Percentiles rank a stretch among this genome's conserved stretches.
Evolutionary conservation across 2,329 filamentous ascomycete species (phyloP).

Genomic region (Annulohypoxylon truncatum): DNA sequence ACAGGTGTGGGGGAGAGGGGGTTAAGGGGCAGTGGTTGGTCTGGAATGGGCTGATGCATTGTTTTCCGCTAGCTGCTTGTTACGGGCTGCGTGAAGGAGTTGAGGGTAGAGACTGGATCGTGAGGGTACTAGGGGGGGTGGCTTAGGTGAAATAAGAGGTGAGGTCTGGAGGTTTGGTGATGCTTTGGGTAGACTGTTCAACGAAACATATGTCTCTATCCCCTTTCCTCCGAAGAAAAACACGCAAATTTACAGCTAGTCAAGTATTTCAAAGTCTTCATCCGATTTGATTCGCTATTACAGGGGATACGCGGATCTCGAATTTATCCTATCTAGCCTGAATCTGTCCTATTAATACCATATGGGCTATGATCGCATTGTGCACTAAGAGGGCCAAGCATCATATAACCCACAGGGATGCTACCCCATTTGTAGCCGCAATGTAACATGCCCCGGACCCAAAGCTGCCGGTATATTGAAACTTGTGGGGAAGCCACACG

Average conservation of each 20-base stretch:
- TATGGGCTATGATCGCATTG: constrained; percentile 23
- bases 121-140: constrained; percentile 43
- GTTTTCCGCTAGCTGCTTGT: background rate
- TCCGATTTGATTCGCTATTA: background rate
- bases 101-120: constrained; percentile 59
- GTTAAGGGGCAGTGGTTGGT: background rate
- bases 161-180: background rate
- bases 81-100: constrained; percentile 31
- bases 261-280: background rate
- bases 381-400: constrained; percentile 20
- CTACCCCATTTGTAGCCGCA: constrained; percentile 11
- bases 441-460: constrained; percentile 39
- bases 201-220: background rate
- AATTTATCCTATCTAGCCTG: constrained; percentile 45
- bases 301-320: constrained; percentile 12
- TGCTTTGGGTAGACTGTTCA: no score
- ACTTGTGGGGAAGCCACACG: constrained; percentile 15
- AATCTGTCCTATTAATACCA: constrained; percentile 30
- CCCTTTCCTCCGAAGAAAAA: background rate
- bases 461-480: constrained; percentile 24
- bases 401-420: constrained; percentile 13
- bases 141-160: no score
- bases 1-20: background rate
- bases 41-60: background rate
- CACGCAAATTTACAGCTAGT: background rate